A percentile compares a stretch with the other conserved stretches of the same genome.
Conservation (phyloP, 306 rosid genomes). For the Calophaca sinica region DNA sequence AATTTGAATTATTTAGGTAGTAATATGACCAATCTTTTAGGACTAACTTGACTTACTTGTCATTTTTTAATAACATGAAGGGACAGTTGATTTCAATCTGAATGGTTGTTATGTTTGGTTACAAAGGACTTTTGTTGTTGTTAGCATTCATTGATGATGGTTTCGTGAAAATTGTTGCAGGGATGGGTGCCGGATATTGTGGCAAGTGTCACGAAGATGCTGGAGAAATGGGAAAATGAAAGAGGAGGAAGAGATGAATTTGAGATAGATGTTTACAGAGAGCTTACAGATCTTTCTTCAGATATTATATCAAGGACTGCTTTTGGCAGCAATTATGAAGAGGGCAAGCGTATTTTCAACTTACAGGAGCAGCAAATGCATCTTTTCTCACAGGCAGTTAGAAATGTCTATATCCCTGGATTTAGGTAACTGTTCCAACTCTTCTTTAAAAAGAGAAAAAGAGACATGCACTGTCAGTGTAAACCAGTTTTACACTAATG, state of each 20-base stretch:
- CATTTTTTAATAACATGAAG: neutral
- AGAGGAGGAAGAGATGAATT: slow-evolving; percentile 64
- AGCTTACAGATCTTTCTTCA: slow-evolving; percentile 63
- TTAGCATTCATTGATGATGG: neutral
- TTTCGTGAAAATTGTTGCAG: slow-evolving; percentile 43
- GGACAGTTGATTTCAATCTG: neutral
- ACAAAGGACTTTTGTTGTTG: neutral
- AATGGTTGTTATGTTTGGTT: neutral
- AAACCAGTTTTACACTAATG: no score
- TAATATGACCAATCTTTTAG: neutral
- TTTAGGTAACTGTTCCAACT: slow-evolving; percentile 59
- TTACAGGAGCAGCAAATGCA: slow-evolving; percentile 71
- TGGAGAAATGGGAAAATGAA: slow-evolving; percentile 66
- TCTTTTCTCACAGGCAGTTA: slow-evolving; percentile 56
- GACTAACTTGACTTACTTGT: neutral
- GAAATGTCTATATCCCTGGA: slow-evolving; percentile 77
- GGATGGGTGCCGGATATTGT: slow-evolving; percentile 81
- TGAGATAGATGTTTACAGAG: slow-evolving; percentile 68
- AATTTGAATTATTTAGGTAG: neutral
- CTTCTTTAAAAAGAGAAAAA: no score
- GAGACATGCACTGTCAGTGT: no score
- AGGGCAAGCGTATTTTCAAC: slow-evolving; percentile 72
- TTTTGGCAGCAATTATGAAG: slow-evolving; percentile 78
- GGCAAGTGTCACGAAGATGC: slow-evolving; percentile 56
- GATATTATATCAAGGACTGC: slow-evolving; percentile 80